phyloP scores from a whole-genome alignment of 1,139 yeast genomes.

The Candida frijolesensis region DNA sequence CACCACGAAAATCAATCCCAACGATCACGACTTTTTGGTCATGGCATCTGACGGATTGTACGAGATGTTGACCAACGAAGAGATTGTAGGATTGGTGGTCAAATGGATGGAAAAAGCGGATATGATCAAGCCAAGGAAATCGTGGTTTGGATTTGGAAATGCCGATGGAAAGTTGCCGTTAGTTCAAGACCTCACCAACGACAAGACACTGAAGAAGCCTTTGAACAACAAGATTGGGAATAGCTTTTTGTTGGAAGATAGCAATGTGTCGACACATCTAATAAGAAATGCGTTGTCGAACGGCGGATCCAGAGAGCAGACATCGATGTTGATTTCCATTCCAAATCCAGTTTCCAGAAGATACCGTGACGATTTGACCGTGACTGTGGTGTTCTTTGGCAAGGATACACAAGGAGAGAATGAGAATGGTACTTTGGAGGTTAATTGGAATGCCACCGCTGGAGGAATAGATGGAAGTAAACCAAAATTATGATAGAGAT shows the following conservation, averaged over 20 bases:
- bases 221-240: constrained; percentile 41
- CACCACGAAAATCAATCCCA: constrained; percentile 72
- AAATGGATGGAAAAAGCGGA: constrained; percentile 88
- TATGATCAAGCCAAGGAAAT: constrained; percentile 56
- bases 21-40: constrained; percentile 81
- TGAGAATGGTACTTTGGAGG: constrained; percentile 52
- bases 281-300: constrained; percentile 89
- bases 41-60: constrained; percentile 94
- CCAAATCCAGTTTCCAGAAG: constrained; percentile 93
- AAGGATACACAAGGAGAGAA: constrained; percentile 45
- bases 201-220: constrained; percentile 50
- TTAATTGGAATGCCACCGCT: constrained; percentile 59
- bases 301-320: constrained; percentile 86
- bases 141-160: constrained; percentile 52
- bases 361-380: constrained; percentile 94
- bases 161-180: constrained; percentile 59
- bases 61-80: constrained; percentile 90
- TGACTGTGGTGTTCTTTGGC: constrained; percentile 92
- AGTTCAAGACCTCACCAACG: constrained; percentile 62
- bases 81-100: constrained; percentile 87
- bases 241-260: constrained; percentile 66
- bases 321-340: constrained; percentile 83
- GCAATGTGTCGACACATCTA: constrained; percentile 88
- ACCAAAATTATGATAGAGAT: constrained; percentile 43
- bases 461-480: constrained; percentile 52